Evolutionary conservation across 371 early-diverging fungal genomes (phyloP).

Genomic region (Syncephalastrum monosporum): DNA sequence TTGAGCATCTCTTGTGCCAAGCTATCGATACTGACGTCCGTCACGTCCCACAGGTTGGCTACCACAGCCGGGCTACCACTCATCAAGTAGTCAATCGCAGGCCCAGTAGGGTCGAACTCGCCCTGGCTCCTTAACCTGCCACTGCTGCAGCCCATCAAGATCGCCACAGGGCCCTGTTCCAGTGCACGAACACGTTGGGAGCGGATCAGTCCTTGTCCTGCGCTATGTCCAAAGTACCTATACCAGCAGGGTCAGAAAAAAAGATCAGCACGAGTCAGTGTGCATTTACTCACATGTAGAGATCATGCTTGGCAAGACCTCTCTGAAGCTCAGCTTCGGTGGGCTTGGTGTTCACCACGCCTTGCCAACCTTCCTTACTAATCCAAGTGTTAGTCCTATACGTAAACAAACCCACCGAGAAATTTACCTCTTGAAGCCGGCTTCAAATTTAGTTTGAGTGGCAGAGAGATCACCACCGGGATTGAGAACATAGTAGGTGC

Average conservation of each 20-base stretch:
- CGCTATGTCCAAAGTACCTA: slow-evolving; percentile 98
- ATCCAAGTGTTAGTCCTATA: background rate
- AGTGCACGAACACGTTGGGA: slow-evolving; percentile 67
- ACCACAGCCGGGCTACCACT: slow-evolving; percentile 87
- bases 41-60: slow-evolving; percentile 99
- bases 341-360: slow-evolving; percentile 70
- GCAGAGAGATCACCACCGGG: slow-evolving; percentile 81
- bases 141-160: slow-evolving; percentile 93
- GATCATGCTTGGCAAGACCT: slow-evolving; percentile 33
- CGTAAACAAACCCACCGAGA: background rate
- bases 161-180: slow-evolving; percentile 66
- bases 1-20: slow-evolving; percentile 69
- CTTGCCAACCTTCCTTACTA: slow-evolving; percentile 62
- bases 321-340: no score
- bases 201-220: slow-evolving; percentile 85
- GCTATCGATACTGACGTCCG: slow-evolving; percentile 97
- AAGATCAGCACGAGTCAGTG: background rate
- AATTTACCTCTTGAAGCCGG: slow-evolving; percentile 49
- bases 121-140: slow-evolving; percentile 72
- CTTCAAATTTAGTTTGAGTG: slow-evolving; percentile 79
- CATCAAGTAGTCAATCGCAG: slow-evolving; percentile 76
- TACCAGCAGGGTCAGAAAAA: no score
- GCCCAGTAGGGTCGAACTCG: slow-evolving; percentile 86
- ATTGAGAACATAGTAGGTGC: slow-evolving; percentile 83
- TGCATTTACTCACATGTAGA: slow-evolving; percentile 69